Conservation (phyloP, 345 rosid genomes). For the Acer yangbiense region DNA sequence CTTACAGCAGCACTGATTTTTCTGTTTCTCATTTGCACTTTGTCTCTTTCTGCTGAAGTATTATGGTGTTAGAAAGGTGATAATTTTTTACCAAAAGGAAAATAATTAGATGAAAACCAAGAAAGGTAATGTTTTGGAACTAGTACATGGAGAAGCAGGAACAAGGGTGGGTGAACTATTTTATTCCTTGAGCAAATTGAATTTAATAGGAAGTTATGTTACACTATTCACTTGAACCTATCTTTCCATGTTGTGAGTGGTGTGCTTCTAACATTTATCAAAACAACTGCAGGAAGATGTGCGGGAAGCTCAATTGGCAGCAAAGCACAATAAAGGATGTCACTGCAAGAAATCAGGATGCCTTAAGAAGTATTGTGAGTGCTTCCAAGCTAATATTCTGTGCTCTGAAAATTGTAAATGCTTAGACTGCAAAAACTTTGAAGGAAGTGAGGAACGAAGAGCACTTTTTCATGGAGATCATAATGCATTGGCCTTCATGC, state of each 20-base stretch:
- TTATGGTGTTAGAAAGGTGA: not conserved
- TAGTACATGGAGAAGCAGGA: not conserved
- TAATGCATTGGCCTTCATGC: constrained; percentile 42
- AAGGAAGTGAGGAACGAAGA: constrained; percentile 71
- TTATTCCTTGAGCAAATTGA: not conserved
- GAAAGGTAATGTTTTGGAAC: not conserved
- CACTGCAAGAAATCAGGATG: constrained; percentile 89
- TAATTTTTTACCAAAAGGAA: not conserved
- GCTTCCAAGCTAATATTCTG: constrained; percentile 76
- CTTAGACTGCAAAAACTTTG: constrained; percentile 76
- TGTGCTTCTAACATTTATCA: constrained; percentile 6
- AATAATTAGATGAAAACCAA: too few species aligned
- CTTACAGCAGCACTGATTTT: not conserved
- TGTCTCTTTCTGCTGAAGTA: not conserved
- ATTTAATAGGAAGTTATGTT: not conserved
- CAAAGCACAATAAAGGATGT: constrained; percentile 89
- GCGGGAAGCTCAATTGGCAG: constrained; percentile 45
- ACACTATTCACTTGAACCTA: not conserved
- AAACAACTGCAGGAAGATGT: constrained; percentile 54
- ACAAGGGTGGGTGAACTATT: not conserved
- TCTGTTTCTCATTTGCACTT: too few species aligned
- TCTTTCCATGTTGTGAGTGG: not conserved
- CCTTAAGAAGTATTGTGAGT: constrained; percentile 92
- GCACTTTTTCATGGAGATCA: constrained; percentile 51
- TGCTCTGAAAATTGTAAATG: constrained; percentile 93